Percentiles rank a stretch among this genome's conserved stretches.
phyloP scores from a whole-genome alignment of 2,329 filamentous ascomycete genomes.

The Epichloe festucae region DNA sequence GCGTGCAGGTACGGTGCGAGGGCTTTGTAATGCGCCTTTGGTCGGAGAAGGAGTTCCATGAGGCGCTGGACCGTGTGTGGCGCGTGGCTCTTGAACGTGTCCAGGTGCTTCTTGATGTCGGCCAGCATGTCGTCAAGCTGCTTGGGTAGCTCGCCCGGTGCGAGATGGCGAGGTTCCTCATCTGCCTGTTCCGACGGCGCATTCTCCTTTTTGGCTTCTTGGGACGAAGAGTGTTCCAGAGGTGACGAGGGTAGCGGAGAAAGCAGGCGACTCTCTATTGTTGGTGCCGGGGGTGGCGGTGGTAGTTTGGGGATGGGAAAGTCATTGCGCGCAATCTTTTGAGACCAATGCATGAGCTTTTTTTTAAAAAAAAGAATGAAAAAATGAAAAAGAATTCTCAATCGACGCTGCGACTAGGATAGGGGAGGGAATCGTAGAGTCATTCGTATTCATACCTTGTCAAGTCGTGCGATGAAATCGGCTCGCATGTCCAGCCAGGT shows the following conservation, averaged over 20 bases:
- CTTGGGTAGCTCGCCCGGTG: constrained; percentile 43
- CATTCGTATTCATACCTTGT: constrained; percentile 34
- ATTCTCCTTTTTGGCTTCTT: constrained; percentile 59
- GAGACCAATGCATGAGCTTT: background rate
- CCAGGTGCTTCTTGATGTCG: constrained; percentile 49
- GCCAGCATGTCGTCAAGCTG: constrained; percentile 50
- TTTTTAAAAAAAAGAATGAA: background rate
- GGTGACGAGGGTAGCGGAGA: constrained; percentile 34
- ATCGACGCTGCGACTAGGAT: too few species aligned
- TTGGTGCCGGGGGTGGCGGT: constrained; percentile 25
- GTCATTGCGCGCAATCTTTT: constrained; percentile 58
- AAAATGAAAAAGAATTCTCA: too few species aligned
- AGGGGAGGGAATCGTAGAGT: background rate
- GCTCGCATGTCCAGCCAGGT: constrained; percentile 57
- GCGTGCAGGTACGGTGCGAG: constrained; percentile 80
- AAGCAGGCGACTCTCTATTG: constrained; percentile 17
- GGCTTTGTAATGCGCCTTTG: constrained; percentile 66
- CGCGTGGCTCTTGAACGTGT: constrained; percentile 59
- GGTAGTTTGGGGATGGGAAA: constrained; percentile 59
- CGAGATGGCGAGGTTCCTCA: constrained; percentile 16
- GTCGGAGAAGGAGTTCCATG: constrained; percentile 69
- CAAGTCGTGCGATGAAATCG: constrained; percentile 53
- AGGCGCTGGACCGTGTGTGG: constrained; percentile 90
- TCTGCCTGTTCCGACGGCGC: constrained; percentile 30
- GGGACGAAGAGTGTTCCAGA: constrained; percentile 29